A percentile compares a stretch with the other conserved stretches of the same genome.
These are phyloP conservation scores for Cladorrhinum sp. DNA, from an alignment of 2,329 filamentous ascomycete genomes.

Conservation along the genomic window DNA sequence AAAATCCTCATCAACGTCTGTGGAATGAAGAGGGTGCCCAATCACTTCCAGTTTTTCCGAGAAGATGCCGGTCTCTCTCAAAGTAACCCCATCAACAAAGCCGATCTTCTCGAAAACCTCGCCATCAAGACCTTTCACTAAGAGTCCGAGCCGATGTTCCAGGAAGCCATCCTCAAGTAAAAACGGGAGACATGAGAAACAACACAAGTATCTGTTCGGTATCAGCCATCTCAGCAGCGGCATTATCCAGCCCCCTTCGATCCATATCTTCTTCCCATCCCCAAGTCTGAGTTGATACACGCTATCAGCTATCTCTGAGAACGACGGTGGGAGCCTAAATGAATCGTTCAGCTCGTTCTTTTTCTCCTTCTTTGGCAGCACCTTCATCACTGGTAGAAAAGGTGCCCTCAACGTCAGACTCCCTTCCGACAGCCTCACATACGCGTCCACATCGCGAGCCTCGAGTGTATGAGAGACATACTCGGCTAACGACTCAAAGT, in stretches of 20 bases:
- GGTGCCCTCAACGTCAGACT: slow-evolving; percentile 12
- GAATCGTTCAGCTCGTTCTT: background rate
- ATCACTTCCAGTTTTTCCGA: background rate
- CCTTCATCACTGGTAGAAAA: slow-evolving; percentile 6
- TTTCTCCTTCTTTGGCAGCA: background rate
- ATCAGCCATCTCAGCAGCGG: background rate
- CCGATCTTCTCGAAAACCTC: slow-evolving; percentile 11
- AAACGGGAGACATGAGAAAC: slow-evolving; percentile 20
- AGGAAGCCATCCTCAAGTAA: slow-evolving; percentile 21
- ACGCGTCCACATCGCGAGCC: background rate
- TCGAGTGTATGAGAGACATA: slow-evolving; percentile 10
- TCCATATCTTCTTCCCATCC: slow-evolving; percentile 11
- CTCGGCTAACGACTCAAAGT: slow-evolving; percentile 22
- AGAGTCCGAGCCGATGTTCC: slow-evolving; percentile 24
- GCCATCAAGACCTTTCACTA: slow-evolving; percentile 3
- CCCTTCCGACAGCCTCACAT: slow-evolving; percentile 6
- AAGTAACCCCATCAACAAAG: slow-evolving; percentile 17
- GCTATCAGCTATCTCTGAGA: slow-evolving; percentile 9
- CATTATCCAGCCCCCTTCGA: slow-evolving; percentile 24
- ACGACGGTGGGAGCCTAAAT: slow-evolving; percentile 10
- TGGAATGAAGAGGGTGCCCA: slow-evolving; percentile 2
- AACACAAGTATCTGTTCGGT: slow-evolving; percentile 5
- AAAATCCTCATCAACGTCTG: background rate
- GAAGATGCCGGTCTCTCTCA: slow-evolving; percentile 8
- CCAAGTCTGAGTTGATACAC: slow-evolving; percentile 1